Conservation (phyloP, 2,329 filamentous ascomycete genomes). For the Cytospora schulzeri region DNA sequence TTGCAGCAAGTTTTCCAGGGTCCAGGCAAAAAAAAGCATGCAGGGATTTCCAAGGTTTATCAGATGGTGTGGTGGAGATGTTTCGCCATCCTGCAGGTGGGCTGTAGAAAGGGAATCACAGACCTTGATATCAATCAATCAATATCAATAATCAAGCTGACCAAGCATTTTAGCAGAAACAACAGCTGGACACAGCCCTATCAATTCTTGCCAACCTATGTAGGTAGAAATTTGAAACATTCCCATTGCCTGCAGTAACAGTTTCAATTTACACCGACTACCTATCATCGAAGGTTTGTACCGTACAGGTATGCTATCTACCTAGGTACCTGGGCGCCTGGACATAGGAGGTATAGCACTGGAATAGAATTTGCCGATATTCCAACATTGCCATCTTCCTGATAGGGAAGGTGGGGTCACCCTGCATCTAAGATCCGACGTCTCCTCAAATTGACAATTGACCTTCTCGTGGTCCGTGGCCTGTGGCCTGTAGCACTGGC, state of each 20-base stretch:
- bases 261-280: background rate
- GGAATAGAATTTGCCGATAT: background rate
- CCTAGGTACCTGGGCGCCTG: background rate
- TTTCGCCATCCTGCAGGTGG: background rate
- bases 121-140: background rate
- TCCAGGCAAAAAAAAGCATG: background rate
- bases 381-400: background rate
- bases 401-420: background rate
- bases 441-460: background rate
- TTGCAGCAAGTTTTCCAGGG: background rate
- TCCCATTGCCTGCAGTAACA: background rate
- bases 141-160: background rate
- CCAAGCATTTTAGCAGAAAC: background rate
- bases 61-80: conserved; percentile 1
- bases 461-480: background rate
- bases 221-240: background rate
- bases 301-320: background rate
- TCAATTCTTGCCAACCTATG: background rate
- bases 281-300: background rate
- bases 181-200: background rate
- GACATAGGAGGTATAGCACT: background rate
- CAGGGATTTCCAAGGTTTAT: background rate
- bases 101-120: background rate
- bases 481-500: background rate
- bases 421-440: background rate